Conservation (phyloP, 208 protist genomes). For the Hexamita inflata region DNA sequence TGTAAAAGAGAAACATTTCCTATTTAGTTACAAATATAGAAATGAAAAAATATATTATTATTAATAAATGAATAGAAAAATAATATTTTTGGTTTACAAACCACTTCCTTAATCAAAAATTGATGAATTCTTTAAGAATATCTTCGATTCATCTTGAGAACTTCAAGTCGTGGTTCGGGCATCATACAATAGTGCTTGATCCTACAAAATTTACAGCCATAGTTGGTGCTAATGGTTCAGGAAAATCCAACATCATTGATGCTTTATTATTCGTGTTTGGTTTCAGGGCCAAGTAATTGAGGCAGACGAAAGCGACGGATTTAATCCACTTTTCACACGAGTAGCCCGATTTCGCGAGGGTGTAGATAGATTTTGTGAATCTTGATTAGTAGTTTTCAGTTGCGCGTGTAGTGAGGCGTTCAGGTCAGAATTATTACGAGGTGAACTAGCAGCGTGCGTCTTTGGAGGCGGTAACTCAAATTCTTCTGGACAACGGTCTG, state of each 20-base stretch:
- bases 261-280: constrained; percentile 99
- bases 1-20: too few species aligned
- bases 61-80: too few species aligned
- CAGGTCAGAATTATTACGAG: background rate
- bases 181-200: background rate
- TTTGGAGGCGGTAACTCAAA: constrained; percentile 53
- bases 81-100: too few species aligned
- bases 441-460: constrained; percentile 29
- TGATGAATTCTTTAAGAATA: too few species aligned
- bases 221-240: constrained; percentile 93
- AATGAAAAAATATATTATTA: too few species aligned
- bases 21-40: too few species aligned
- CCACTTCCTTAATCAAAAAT: too few species aligned
- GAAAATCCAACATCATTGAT: constrained; percentile 99
- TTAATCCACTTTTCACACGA: constrained; percentile 88
- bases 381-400: background rate
- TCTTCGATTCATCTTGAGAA: too few species aligned
- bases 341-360: background rate
- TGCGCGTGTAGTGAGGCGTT: background rate
- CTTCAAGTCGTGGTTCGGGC: constrained; percentile 8
- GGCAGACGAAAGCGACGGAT: constrained; percentile 79
- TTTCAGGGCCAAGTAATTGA: constrained; percentile 82
- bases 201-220: background rate
- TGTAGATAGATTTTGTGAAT: constrained; percentile 15
- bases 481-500: constrained; percentile 78